Conservation (phyloP, 2,329 filamentous ascomycete species). For the Diplodia scrobiculata region DNA sequence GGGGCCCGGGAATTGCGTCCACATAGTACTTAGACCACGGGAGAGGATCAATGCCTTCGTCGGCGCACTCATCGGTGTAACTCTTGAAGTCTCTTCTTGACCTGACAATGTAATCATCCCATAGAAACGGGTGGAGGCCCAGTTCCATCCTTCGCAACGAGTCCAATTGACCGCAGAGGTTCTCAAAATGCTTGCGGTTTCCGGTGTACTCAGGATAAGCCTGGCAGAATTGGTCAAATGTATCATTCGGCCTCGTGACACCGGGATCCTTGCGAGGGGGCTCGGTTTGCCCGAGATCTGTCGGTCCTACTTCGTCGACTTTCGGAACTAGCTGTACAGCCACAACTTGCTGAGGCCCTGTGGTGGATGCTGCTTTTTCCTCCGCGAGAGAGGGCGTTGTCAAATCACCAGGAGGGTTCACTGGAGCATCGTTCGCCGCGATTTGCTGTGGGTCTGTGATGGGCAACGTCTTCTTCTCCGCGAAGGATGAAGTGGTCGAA, state of each 20-base stretch:
- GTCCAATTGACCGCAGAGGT: constrained; percentile 38
- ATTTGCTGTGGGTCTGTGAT: neutral
- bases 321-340: neutral
- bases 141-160: constrained; percentile 38
- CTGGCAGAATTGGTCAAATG: constrained; percentile 5
- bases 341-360: neutral
- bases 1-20: constrained; percentile 37
- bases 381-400: neutral
- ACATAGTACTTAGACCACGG: constrained; percentile 43
- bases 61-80: constrained; percentile 35
- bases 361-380: no score
- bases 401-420: neutral
- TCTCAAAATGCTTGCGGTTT: constrained; percentile 39
- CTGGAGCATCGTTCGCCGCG: neutral
- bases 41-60: constrained; percentile 35
- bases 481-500: neutral
- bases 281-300: neutral
- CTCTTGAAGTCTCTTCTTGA: constrained; percentile 40
- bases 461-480: neutral
- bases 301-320: neutral
- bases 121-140: constrained; percentile 44
- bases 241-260: neutral
- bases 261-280: neutral
- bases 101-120: constrained; percentile 47
- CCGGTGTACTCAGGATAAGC: constrained; percentile 44